Evolutionary conservation across 306 rosid species (phyloP).

Genomic region (Senna tora): DNA sequence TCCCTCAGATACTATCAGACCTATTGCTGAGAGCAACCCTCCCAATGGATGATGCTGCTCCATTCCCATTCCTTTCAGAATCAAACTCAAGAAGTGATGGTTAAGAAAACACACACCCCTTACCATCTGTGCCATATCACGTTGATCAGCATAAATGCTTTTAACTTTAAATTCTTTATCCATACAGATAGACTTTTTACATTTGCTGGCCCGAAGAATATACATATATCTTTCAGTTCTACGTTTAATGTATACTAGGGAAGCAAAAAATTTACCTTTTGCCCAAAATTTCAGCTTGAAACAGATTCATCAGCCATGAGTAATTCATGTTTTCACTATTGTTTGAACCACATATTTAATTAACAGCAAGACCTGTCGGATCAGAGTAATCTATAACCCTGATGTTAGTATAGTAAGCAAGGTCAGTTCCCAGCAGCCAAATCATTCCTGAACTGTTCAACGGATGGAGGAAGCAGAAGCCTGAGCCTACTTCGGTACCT

Average conservation of each 20-base stretch:
- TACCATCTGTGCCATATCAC: no score
- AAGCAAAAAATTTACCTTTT: not conserved
- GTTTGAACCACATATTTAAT: constrained; percentile 20
- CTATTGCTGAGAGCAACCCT: no score
- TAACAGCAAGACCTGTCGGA: constrained; percentile 4
- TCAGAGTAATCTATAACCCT: constrained; percentile 28
- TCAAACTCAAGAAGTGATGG: no score
- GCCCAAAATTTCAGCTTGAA: not conserved
- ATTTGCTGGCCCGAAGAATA: not conserved
- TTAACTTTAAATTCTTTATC: constrained; percentile 21
- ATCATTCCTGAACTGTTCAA: constrained; percentile 70
- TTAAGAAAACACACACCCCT: no score
- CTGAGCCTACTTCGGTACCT: constrained; percentile 84
- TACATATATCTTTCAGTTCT: constrained; percentile 13
- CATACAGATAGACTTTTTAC: constrained; percentile 25
- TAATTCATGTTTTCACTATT: not conserved
- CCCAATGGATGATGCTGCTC: no score
- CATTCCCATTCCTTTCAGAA: no score
- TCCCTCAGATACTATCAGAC: no score
- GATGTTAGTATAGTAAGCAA: constrained; percentile 31
- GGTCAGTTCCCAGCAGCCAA: constrained; percentile 62
- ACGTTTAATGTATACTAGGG: not conserved
- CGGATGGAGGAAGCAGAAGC: constrained; percentile 81
- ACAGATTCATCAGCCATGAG: not conserved
- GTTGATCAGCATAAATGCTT: constrained; percentile 24